Evolutionary conservation across 2,329 filamentous ascomycete genomes (phyloP).

Genomic region (Furcasterigmium furcatum): DNA sequence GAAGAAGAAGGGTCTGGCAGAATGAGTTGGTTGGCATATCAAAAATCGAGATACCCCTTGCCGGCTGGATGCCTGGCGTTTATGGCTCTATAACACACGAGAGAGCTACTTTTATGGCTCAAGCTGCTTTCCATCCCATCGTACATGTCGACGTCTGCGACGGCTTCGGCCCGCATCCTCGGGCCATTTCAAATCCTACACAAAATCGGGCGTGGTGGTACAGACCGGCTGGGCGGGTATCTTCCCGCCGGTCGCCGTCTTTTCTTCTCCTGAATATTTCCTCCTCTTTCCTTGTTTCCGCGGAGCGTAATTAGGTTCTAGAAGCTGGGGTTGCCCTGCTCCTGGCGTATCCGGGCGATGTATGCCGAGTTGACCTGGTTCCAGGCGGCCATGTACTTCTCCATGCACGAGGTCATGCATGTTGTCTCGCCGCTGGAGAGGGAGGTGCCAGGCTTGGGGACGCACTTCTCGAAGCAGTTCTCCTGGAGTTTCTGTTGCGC

Average conservation of each 20-base stretch:
- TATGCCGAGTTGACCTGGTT: constrained; percentile 70
- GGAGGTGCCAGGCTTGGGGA: constrained; percentile 65
- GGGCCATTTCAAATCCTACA: neutral
- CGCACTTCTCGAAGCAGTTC: constrained; percentile 76
- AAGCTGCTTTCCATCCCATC: neutral
- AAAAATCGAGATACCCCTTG: neutral
- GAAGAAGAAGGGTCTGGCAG: constrained; percentile 45
- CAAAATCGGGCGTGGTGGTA: neutral
- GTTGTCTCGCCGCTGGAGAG: constrained; percentile 65
- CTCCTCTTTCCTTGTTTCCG: neutral
- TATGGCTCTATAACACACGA: neutral
- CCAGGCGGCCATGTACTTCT: constrained; percentile 82
- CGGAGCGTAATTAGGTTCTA: constrained; percentile 5
- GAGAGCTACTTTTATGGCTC: too few species aligned
- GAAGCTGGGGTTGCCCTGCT: constrained; percentile 42
- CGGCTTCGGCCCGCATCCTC: neutral
- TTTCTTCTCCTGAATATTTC: too few species aligned
- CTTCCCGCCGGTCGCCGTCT: too few species aligned
- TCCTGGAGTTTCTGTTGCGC: constrained; percentile 68
- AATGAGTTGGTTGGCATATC: constrained; percentile 12
- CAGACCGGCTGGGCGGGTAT: too few species aligned
- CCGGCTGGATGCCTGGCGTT: neutral
- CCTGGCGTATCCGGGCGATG: constrained; percentile 59
- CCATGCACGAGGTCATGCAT: constrained; percentile 75
- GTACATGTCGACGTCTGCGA: neutral